Percentiles rank a stretch among this genome's conserved stretches.
phyloP scores from a whole-genome alignment of 2,329 filamentous ascomycete genomes.

The Elsinoe arachidis region DNA sequence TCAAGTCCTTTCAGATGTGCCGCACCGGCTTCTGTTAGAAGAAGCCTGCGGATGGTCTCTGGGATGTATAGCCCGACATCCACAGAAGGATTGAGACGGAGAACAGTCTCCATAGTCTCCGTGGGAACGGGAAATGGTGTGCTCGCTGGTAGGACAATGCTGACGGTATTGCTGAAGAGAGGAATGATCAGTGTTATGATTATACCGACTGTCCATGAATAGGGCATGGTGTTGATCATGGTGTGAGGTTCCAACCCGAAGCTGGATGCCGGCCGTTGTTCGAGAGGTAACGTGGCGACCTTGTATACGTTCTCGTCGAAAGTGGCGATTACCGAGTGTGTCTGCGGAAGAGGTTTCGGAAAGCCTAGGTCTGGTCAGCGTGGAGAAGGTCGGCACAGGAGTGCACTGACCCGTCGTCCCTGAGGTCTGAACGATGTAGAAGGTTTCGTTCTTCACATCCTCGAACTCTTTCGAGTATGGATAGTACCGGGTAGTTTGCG shows the following conservation, averaged over 20 bases:
- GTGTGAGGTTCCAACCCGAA: not conserved
- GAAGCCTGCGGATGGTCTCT: constrained; percentile 11
- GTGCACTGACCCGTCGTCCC: constrained; percentile 16
- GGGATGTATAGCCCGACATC: constrained; percentile 14
- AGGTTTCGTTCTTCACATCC: not conserved
- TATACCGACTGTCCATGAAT: constrained; percentile 14
- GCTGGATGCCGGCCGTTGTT: not conserved
- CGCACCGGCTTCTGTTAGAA: not conserved
- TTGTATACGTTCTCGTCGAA: not conserved
- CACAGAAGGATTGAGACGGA: not conserved
- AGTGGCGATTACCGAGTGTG: not conserved
- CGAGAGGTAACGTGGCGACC: not conserved
- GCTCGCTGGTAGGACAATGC: constrained; percentile 13
- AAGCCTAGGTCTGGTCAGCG: not conserved
- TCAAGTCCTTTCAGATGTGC: constrained; percentile 12
- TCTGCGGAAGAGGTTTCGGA: not conserved
- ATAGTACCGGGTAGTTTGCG: not conserved
- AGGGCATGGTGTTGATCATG: constrained; percentile 9
- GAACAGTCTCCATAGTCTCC: not conserved
- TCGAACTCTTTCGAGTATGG: not conserved
- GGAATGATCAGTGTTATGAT: not conserved
- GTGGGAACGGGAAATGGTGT: not conserved
- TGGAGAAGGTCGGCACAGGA: no score
- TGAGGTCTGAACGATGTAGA: not conserved
- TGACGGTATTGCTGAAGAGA: constrained; percentile 1